phyloP scores from a whole-genome alignment of 2,329 filamentous ascomycete genomes.

The Verticillium alfalfae region DNA sequence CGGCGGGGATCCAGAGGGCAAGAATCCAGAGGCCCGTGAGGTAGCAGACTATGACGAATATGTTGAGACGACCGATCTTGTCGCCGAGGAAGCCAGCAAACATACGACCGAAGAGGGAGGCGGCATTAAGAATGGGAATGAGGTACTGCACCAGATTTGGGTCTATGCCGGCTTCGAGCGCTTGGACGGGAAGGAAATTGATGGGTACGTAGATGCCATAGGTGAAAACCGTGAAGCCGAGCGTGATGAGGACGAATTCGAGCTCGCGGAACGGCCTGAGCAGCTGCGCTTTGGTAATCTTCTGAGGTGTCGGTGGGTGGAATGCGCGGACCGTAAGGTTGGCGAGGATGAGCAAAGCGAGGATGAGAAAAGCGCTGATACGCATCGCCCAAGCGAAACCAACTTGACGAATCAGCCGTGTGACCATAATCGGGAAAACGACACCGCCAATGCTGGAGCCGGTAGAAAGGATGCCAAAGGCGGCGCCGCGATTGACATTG shows the following conservation, averaged over 20 bases:
- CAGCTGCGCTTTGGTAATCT: conserved; percentile 22
- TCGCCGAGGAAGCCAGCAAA: conserved; percentile 39
- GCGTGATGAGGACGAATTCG: conserved; percentile 27
- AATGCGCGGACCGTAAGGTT: conserved; percentile 28
- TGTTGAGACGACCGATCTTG: conserved; percentile 31
- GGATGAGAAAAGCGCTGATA: conserved; percentile 36
- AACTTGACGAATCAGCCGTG: conserved; percentile 36
- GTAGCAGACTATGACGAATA: conserved; percentile 29
- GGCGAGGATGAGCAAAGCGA: conserved; percentile 29
- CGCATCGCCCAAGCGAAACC: conserved; percentile 50
- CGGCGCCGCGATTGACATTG: conserved; percentile 19
- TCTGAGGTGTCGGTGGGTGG: conserved; percentile 16
- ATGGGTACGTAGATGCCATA: conserved; percentile 29
- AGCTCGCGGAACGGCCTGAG: conserved; percentile 22
- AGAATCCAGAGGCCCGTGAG: conserved; percentile 30
- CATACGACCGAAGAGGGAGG: conserved; percentile 38
- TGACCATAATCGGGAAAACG: conserved; percentile 29
- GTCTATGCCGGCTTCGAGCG: conserved; percentile 32
- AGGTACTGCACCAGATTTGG: conserved; percentile 33
- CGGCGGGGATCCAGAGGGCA: conserved; percentile 37
- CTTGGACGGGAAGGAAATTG: conserved; percentile 36
- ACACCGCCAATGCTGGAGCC: conserved; percentile 35
- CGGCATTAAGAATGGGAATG: conserved; percentile 37
- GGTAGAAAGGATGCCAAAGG: conserved; percentile 23
- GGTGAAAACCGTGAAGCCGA: conserved; percentile 34